These are phyloP conservation scores for Caryopteris hybrid DNA, from an alignment of 305 asterid species.

Conservation along the genomic window DNA sequence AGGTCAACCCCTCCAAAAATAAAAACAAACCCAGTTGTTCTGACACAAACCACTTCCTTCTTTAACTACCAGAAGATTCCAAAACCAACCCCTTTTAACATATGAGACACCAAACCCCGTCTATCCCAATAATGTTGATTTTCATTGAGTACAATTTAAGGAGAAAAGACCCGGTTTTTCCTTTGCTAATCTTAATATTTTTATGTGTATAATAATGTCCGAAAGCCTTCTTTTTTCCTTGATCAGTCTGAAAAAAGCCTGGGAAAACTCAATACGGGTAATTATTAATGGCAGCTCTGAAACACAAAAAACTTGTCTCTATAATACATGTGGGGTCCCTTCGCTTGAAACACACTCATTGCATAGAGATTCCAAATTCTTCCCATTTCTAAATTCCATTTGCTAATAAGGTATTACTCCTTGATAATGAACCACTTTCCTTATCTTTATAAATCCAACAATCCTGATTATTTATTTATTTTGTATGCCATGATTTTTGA, in stretches of 20 bases:
- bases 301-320: constrained; percentile 10
- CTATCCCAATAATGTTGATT: constrained; percentile 15
- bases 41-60: constrained; percentile 39
- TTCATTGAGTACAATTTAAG: constrained; percentile 3
- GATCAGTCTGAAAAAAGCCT: background rate
- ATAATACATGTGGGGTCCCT: constrained; percentile 33
- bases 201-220: background rate
- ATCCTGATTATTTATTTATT: background rate
- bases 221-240: background rate
- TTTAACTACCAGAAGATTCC: constrained; percentile 64
- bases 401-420: background rate
- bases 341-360: constrained; percentile 41
- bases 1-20: constrained; percentile 69
- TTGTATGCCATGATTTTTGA: constrained; percentile 17
- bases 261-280: constrained; percentile 18
- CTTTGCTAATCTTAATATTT: background rate
- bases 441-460: background rate
- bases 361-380: constrained; percentile 40
- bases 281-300: constrained; percentile 38
- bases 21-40: constrained; percentile 36
- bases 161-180: background rate
- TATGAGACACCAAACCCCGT: constrained; percentile 20
- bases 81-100: constrained; percentile 37
- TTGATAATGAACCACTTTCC: no score
- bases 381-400: constrained; percentile 1